Evolutionary conservation across 192 early-diverging fungal genomes (phyloP).

Genomic region (Coemansia sp.): DNA sequence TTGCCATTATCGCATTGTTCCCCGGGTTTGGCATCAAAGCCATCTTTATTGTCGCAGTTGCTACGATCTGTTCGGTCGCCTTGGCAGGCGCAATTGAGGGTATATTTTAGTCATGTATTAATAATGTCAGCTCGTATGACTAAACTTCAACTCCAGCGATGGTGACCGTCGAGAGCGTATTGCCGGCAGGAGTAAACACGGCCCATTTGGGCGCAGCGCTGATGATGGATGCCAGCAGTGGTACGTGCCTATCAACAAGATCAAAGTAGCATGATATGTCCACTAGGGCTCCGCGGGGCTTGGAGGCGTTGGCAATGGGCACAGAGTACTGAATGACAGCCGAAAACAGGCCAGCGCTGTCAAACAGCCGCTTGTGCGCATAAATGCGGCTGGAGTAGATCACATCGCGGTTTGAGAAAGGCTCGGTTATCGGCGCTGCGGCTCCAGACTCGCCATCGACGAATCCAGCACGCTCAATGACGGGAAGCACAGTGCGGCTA

Average conservation of each 20-base stretch:
- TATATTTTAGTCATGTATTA: conserved; percentile 17
- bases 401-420: conserved; percentile 23
- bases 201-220: conserved; percentile 32
- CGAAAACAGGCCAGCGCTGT: conserved; percentile 19
- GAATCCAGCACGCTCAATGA: conserved; percentile 47
- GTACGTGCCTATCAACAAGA: conserved; percentile 34
- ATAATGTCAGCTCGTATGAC: no score
- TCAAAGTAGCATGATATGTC: conserved; percentile 56
- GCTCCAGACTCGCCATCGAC: conserved; percentile 20
- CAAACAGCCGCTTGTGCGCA: conserved; percentile 43
- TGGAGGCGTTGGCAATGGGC: conserved; percentile 16
- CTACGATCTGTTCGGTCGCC: conserved; percentile 32
- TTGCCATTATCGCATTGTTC: conserved; percentile 35
- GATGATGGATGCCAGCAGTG: conserved; percentile 39
- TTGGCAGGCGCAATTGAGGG: conserved; percentile 38
- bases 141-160: conserved; percentile 30
- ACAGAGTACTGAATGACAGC: conserved; percentile 44
- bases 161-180: conserved; percentile 46
- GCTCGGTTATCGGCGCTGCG: conserved; percentile 21
- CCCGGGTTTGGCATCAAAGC: conserved; percentile 43
- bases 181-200: conserved; percentile 39
- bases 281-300: conserved; percentile 16
- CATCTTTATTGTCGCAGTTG: conserved; percentile 21
- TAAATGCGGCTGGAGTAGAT: conserved; percentile 44
- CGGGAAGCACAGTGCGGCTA: conserved; percentile 28